Evolutionary conservation across 352 stramenopile species (phyloP), one percentile per base, ranked within the genome.

Genomic region (Globisporangium barbulae): DNA sequence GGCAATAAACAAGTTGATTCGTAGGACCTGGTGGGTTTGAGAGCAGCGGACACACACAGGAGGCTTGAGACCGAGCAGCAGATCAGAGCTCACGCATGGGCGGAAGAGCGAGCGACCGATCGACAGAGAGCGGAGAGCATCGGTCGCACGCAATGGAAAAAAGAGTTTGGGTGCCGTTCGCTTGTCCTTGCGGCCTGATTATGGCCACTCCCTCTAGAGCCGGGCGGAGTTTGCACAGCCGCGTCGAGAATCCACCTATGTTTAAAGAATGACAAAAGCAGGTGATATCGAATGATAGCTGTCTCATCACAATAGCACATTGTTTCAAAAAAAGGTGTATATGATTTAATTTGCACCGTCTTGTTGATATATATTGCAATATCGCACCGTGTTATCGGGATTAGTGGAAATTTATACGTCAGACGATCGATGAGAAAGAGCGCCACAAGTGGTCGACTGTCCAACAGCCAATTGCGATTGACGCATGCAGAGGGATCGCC

Each of bases 251-350:
- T 58, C 52, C 52, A 58, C 31, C 7, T 41, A 15, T 58, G 52
- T 19, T 12, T 0, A 1, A 44, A 1, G 12, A 30, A 31, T 58
- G 1, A 12, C 52, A 45, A 44, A 58, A 58, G 4, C n/a, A 21
- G 52, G 52, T 58, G 52, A 58, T 58, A 58, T 30, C 31, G 45
- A 58, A 58, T 58, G 52, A 58, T 58, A 31, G 17, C 9, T 30
- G n/a, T 30, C n/a, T 10, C n/a, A 25, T 52, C 2, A 19, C 21
- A 31, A 17, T 25, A 13, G 21, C 13, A 30, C 13, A 21, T 28
- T 28, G 25, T 28, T 28, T 28, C 42, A 48, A 48, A 48, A 48
- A 9, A 41, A 9, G 35, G 35, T 41, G 15, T 17, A 12, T 41
- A 9, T 5, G 9, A 4, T 12, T 41, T 9, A 9, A 1, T 41